Evolutionary conservation across 2,329 filamentous ascomycete genomes (phyloP), one percentile per base, ranked within the genome.

Genomic region (Alternaria metachromatica): DNA sequence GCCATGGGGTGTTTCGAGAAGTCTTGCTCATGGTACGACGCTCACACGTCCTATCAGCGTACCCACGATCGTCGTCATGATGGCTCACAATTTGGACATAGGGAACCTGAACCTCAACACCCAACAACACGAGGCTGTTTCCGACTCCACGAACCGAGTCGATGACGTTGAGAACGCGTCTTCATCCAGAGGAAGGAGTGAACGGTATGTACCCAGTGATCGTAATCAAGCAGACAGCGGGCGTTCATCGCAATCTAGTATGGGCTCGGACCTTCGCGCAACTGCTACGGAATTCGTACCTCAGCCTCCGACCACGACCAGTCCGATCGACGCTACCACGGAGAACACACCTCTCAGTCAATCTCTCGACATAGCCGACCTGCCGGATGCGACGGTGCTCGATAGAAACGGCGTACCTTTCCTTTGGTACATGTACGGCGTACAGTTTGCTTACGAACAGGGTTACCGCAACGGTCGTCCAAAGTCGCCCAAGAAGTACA

Each of bases 201-300:
- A 62, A 13, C 50, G 69, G 30, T 61, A 63, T 53, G 41, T 55
- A 7, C 57, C 67, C 6, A 50, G 18, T 21, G 18, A 21, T 1
- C 56, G 54, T 6, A 49, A 43, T 11, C 55, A 70, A n/a, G 49
- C 50, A 10, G 21, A 49, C 13, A 71, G 68, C 53, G 60, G 67
- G 28, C 18, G 51, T 20, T 74, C 70, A n/a, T 53, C 56, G 15
- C 63, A 62, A 20, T 71, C 70, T 25, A 72, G 60, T 58, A 33
- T 55, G 23, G 30, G 59, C 10, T 77, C 76, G 0, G 70, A 73
- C 21, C 64, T 79, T 20, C 72, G 77, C 33, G 68, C 77, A 12
- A 78, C 75, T 33, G 77, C 76, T 5, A 62, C 69, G 7, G 74
- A 72, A 18, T 79, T 79, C 26, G 60, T 78, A 37, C 77, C 77